These are phyloP conservation scores for Thraustochytrium sp. DNA, from an alignment of 352 stramenopile species.

Conservation along the genomic window DNA sequence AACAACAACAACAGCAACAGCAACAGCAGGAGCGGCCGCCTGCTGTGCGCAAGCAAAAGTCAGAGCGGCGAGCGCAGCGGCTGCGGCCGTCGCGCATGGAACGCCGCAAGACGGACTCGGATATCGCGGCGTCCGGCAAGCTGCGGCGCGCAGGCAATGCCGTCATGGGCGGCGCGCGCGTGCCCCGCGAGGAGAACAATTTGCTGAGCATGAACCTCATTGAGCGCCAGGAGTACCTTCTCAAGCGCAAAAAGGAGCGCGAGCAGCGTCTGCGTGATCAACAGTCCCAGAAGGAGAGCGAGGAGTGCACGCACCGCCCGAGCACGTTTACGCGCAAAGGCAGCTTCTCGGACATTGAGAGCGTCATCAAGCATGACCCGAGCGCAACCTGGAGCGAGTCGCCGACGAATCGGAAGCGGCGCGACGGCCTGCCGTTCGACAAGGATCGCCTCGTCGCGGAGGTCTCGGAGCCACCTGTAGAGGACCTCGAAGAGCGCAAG, in stretches of 20 bases:
- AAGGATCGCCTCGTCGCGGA: not conserved
- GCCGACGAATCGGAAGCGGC: not conserved
- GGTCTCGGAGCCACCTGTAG: not conserved
- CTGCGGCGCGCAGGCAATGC: not conserved
- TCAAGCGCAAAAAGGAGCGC: conserved; percentile 26
- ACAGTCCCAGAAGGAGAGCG: conserved; percentile 5
- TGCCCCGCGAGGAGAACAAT: not conserved
- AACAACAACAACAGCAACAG: not conserved
- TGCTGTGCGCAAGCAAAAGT: not conserved
- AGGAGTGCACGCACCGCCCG: conserved; percentile 17
- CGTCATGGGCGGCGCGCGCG: not conserved
- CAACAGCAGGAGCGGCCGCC: not conserved
- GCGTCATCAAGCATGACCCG: not conserved
- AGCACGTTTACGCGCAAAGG: not conserved
- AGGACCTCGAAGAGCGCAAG: not conserved
- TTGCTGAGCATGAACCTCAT: conserved; percentile 23
- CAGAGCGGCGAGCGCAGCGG: not conserved
- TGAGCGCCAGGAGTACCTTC: conserved; percentile 20
- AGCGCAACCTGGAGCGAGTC: not conserved
- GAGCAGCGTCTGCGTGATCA: not conserved
- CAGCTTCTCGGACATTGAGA: not conserved
- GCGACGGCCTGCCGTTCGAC: not conserved
- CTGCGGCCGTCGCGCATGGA: not conserved
- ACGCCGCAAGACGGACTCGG: not conserved
- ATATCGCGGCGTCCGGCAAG: not conserved